Conservation (phyloP, 768 basidiomycete species). For the Amanita polypyramis region DNA sequence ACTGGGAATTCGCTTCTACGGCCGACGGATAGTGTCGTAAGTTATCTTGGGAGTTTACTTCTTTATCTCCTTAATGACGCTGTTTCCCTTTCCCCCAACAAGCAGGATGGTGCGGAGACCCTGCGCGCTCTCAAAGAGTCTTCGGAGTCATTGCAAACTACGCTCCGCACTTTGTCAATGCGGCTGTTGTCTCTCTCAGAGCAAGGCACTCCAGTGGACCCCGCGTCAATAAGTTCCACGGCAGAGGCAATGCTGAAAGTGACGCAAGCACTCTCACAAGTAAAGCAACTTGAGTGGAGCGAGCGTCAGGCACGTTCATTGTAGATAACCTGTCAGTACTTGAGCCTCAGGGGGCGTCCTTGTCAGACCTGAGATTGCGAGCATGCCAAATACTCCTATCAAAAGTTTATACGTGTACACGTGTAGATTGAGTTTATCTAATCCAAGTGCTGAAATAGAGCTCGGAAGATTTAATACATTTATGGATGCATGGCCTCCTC, state of each 20-base stretch:
- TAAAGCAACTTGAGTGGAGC: slow-evolving; percentile 45
- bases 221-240: slow-evolving; percentile 37
- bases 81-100: background rate
- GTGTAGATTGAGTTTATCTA: background rate
- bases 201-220: slow-evolving; percentile 30
- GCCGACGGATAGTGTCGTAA: background rate
- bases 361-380: background rate
- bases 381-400: background rate
- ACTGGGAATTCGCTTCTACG: background rate
- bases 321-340: background rate
- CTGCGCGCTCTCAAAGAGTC: slow-evolving; percentile 17
- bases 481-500: slow-evolving; percentile 8
- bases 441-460: background rate
- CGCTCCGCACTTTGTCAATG: slow-evolving; percentile 40
- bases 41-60: background rate
- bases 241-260: slow-evolving; percentile 68
- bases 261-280: slow-evolving; percentile 46
- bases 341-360: background rate
- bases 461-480: background rate
- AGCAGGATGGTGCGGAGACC: background rate
- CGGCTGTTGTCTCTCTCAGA: slow-evolving; percentile 36
- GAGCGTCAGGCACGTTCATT: slow-evolving; percentile 22
- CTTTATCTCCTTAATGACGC: background rate
- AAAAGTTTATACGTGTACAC: no score
- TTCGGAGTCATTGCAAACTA: slow-evolving; percentile 37